phyloP scores from a whole-genome alignment of 1,139 yeast genomes.

The Sugiyamaella pinicola region DNA sequence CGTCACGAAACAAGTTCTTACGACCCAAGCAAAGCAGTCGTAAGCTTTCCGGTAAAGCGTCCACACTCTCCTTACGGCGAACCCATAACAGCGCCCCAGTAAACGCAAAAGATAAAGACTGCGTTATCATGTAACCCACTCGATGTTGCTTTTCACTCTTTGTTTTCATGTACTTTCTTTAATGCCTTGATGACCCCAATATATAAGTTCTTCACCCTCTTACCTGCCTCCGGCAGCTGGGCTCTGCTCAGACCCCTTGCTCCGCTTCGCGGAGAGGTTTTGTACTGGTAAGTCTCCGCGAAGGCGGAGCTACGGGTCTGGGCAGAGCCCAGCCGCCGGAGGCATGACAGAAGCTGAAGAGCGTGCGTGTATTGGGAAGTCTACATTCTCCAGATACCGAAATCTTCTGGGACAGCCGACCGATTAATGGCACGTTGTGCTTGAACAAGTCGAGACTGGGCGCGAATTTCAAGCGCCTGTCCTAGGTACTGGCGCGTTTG shows the following conservation, averaged over 20 bases:
- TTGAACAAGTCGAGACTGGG: constrained; percentile 26
- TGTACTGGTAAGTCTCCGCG: too few species aligned
- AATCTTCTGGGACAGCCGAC: constrained; percentile 27
- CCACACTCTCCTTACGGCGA: constrained; percentile 21
- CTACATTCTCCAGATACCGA: constrained; percentile 44
- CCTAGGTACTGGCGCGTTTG: constrained; percentile 42
- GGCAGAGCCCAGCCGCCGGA: constrained; percentile 20
- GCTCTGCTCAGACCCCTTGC: constrained; percentile 13
- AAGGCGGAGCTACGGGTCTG: constrained; percentile 14
- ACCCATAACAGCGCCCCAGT: constrained; percentile 12
- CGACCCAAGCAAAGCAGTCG: constrained; percentile 21
- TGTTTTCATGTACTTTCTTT: constrained; percentile 13
- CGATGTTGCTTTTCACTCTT: constrained; percentile 2
- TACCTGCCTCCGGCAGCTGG: constrained; percentile 16
- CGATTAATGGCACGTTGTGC: constrained; percentile 6
- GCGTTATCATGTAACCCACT: constrained; percentile 30
- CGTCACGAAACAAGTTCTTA: constrained; percentile 9
- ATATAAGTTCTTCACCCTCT: too few species aligned
- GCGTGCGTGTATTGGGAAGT: background rate
- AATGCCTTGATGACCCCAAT: constrained; percentile 17
- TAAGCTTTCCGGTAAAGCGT: constrained; percentile 19
- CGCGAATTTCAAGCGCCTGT: constrained; percentile 40
- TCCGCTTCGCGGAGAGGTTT: constrained; percentile 8
- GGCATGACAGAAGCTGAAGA: constrained; percentile 9
- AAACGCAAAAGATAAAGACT: constrained; percentile 27